These are phyloP conservation scores for Ricinus communis DNA, from an alignment of 345 rosid species.

Conservation along the genomic window DNA sequence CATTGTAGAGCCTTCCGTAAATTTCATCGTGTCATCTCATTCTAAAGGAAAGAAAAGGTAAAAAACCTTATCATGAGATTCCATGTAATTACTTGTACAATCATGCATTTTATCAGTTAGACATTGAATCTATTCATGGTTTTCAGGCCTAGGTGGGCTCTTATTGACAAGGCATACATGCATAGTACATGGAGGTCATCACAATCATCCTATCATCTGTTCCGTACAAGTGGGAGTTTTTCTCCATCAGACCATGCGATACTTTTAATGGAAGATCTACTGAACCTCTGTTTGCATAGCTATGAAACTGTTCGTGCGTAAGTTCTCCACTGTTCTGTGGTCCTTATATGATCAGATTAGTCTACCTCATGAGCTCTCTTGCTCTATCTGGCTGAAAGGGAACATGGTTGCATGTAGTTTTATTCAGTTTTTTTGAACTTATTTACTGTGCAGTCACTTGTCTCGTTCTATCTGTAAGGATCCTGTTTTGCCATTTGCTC, in stretches of 20 bases:
- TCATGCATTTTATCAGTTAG: conserved; percentile 2
- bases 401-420: neutral
- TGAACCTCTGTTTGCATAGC: conserved; percentile 79
- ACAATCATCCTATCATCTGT: conserved; percentile 87
- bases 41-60: conserved; percentile 93
- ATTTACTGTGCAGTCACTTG: neutral
- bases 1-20: conserved; percentile 87
- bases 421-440: neutral
- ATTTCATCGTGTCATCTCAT: conserved; percentile 79
- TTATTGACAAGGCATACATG: conserved; percentile 91
- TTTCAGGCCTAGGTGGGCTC: conserved; percentile 97
- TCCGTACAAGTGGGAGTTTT: conserved; percentile 71
- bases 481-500: neutral
- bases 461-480: neutral
- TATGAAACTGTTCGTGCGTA: conserved; percentile 95
- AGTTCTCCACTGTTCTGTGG: conserved; percentile 39
- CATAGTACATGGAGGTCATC: conserved; percentile 97
- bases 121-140: conserved; percentile 24
- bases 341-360: conserved; percentile 8
- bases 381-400: neutral
- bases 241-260: conserved; percentile 67
- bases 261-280: conserved; percentile 80
- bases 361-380: neutral
- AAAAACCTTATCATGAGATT: conserved; percentile 12
- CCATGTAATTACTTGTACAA: conserved; percentile 12